phyloP scores from a whole-genome alignment of 768 basidiomycete genomes.

The Tricholoma sp. region DNA sequence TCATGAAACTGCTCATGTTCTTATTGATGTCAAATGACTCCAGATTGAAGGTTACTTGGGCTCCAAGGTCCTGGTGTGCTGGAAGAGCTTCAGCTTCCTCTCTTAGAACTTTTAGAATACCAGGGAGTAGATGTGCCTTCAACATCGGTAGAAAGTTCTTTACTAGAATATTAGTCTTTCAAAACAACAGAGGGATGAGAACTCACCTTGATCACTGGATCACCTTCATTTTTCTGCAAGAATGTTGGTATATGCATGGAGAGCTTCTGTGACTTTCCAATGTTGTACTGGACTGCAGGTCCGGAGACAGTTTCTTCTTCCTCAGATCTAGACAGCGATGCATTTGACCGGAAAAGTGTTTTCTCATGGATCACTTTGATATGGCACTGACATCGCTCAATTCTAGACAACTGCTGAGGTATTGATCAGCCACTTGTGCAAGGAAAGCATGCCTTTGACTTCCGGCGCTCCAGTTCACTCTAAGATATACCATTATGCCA shows the following conservation, averaged over 20 bases:
- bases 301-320: no score
- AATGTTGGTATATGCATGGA: constrained; percentile 3
- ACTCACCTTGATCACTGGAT: constrained; percentile 10
- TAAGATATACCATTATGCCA: neutral
- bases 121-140: constrained; percentile 1
- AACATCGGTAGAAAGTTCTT: constrained; percentile 18
- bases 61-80: neutral
- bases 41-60: no score
- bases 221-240: constrained; percentile 13
- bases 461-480: constrained; percentile 10
- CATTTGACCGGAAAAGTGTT: neutral
- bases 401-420: no score
- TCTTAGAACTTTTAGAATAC: neutral
- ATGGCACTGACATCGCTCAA: no score
- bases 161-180: neutral
- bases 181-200: neutral
- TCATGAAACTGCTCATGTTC: no score
- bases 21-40: no score
- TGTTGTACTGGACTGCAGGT: neutral
- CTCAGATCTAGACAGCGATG: no score
- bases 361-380: neutral
- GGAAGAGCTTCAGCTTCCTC: neutral
- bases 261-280: neutral
- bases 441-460: neutral
- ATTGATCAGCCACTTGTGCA: no score